Percentiles rank a stretch among this genome's conserved stretches.
Evolutionary conservation across 495 filamentous ascomycete species (phyloP).

Genomic region (Talaromyces ruber): DNA sequence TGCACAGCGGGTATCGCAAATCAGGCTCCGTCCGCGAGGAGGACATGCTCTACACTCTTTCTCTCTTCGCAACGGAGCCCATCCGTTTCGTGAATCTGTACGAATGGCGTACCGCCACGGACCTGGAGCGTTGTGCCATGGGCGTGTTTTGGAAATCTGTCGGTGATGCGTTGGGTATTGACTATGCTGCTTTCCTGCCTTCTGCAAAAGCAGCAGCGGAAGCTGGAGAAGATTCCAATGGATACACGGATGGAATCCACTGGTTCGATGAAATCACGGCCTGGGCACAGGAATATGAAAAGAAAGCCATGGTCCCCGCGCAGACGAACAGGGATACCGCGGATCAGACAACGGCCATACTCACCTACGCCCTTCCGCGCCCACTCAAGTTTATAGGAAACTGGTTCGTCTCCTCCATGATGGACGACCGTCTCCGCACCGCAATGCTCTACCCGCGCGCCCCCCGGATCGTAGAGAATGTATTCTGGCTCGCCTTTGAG

Average conservation of each 20-base stretch:
- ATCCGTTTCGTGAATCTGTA: conserved; percentile 46
- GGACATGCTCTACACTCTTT: conserved; percentile 62
- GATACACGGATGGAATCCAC: conserved; percentile 53
- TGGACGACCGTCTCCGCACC: conserved; percentile 53
- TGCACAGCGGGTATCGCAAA: conserved; percentile 52
- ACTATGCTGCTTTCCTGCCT: conserved; percentile 35
- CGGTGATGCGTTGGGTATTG: conserved; percentile 53
- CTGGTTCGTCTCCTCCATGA: conserved; percentile 47
- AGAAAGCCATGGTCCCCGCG: conserved; percentile 47
- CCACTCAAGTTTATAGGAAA: conserved; percentile 36
- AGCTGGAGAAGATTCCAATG: conserved; percentile 9
- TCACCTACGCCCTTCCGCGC: conserved; percentile 50
- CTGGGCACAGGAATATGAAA: conserved; percentile 55
- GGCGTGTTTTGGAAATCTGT: conserved; percentile 58
- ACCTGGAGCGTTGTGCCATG: conserved; percentile 56
- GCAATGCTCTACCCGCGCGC: conserved; percentile 55
- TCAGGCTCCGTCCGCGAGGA: conserved; percentile 52
- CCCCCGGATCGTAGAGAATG: conserved; percentile 13
- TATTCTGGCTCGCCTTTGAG: conserved; percentile 32
- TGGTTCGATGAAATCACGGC: conserved; percentile 53
- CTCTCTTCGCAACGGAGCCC: conserved; percentile 52
- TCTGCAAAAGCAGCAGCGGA: conserved; percentile 10
- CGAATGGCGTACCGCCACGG: conserved; percentile 56
- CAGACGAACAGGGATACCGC: conserved; percentile 42
- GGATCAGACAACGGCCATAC: conserved; percentile 45